Percentiles rank a stretch among this genome's conserved stretches.
Evolutionary conservation across 225 moss, liverwort and hornwort species (phyloP).

Genomic region (Rhytidiadelphus loreus): DNA sequence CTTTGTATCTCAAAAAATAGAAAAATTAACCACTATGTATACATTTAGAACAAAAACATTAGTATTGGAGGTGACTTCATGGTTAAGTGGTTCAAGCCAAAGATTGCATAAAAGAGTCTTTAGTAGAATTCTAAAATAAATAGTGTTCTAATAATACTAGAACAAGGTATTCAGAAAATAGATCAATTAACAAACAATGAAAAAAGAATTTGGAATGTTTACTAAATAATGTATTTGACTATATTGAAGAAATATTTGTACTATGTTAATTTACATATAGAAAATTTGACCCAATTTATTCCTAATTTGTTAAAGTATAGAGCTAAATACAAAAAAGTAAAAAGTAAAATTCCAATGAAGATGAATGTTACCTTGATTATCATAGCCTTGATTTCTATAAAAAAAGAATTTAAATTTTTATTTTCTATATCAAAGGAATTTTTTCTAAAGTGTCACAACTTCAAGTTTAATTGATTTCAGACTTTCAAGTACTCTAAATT

Average conservation of each 20-base stretch:
- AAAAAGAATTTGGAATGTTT: neutral
- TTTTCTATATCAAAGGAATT: fast-evolving
- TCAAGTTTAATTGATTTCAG: neutral
- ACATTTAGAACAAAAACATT: no score
- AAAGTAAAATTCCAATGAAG: fast-evolving
- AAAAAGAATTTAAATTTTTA: no score
- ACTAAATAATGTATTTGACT: neutral
- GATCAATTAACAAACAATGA: neutral
- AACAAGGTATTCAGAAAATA: neutral
- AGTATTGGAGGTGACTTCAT: no score
- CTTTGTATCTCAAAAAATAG: neutral
- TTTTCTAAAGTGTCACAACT: neutral
- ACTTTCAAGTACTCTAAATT: neutral
- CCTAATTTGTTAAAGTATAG: neutral
- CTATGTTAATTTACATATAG: neutral
- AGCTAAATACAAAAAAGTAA: no score
- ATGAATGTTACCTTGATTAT: neutral
- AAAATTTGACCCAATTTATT: neutral
- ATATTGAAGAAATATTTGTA: fast-evolving
- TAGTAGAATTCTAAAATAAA: neutral
- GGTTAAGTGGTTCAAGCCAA: neutral
- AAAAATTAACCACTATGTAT: neutral
- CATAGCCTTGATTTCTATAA: neutral
- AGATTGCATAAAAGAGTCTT: neutral
- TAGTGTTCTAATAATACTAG: neutral